Evolutionary conservation across 768 basidiomycete species (phyloP), one percentile per base, ranked within the genome.

Genomic region (Leucogyrophana mollusca): DNA sequence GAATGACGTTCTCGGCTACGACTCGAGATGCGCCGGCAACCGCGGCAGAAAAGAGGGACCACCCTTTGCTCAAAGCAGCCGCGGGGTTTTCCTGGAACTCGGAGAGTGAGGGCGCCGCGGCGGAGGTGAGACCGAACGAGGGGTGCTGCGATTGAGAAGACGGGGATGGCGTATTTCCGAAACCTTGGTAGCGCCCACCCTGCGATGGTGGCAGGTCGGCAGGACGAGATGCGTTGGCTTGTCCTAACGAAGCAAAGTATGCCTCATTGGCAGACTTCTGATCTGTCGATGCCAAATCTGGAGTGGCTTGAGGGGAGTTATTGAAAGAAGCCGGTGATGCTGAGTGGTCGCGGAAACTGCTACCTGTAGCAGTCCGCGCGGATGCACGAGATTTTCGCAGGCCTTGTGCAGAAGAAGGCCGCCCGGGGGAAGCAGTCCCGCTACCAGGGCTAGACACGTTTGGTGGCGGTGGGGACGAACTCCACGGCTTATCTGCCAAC

Each of bases 131-230:
- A 4, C 77, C 73, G 57, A 76, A 83, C 2, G 89, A 80, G 2
- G 90, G 85, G 63, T 88, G 78, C 43, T 79, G 72, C 20, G 76
- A 68, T 9, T 55, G 67, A 4, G 69, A 56, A 4, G 77, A 67
- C 10, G 86, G 82, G 1, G 79, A 66, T n/a, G 91, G 87, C 0
- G 90, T 86, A 56, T 71, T 93, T 8, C 94, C 92, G 64, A 99
- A 99, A 9, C 96, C 94, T 49, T 83, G 80, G 67, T 97, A 99
- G 43, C 82, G 82, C 22, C 95, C 95, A 41, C 94, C 95, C 69
- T 96, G 94, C 4, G 87, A 90, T 9, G 95, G 95, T 1, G 92
- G 92, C 10, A 97, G 68, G 62, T 94, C 75, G 3, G 74, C 79
- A 8, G 90, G 78, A 21, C 95, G 81, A 40, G 62, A 62, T 3